These are phyloP conservation scores for Trichoderma sp. DNA, from an alignment of 2,329 filamentous ascomycete genomes.

Conservation along the genomic window DNA sequence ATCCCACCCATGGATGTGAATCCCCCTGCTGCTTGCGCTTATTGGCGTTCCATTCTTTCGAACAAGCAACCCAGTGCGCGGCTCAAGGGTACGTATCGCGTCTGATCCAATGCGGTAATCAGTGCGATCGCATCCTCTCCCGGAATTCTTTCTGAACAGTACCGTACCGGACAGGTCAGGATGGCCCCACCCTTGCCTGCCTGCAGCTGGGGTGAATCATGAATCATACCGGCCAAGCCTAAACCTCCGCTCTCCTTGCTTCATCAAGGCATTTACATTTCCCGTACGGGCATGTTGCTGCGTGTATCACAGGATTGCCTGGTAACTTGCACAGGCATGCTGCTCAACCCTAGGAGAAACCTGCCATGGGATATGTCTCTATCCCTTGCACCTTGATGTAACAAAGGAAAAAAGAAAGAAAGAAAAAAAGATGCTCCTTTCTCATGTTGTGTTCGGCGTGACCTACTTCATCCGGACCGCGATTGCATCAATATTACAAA, in stretches of 20 bases:
- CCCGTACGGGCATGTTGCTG: not conserved
- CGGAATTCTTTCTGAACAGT: not conserved
- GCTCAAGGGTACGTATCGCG: constrained; percentile 15
- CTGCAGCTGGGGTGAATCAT: not conserved
- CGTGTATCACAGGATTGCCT: not conserved
- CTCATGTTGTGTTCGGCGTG: not conserved
- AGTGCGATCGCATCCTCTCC: constrained; percentile 14
- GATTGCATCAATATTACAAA: not conserved
- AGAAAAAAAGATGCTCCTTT: not conserved
- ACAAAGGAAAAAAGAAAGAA: not conserved
- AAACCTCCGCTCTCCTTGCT: not conserved
- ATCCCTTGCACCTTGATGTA: not conserved
- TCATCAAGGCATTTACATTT: not conserved
- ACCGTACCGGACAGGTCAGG: not conserved
- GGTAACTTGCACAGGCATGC: not conserved
- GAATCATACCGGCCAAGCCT: not conserved
- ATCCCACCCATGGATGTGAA: constrained; percentile 2
- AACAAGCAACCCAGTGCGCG: not conserved
- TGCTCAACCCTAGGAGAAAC: not conserved
- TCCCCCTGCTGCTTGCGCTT: not conserved
- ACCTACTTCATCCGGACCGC: not conserved
- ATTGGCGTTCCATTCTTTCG: constrained; percentile 10
- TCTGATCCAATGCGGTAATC: constrained; percentile 24
- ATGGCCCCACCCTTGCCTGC: not conserved
- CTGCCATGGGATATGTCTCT: not conserved